Percentiles rank a stretch among this genome's conserved stretches.
phyloP scores from a whole-genome alignment of 768 basidiomycete species.

The Termitomyces sp. region DNA sequence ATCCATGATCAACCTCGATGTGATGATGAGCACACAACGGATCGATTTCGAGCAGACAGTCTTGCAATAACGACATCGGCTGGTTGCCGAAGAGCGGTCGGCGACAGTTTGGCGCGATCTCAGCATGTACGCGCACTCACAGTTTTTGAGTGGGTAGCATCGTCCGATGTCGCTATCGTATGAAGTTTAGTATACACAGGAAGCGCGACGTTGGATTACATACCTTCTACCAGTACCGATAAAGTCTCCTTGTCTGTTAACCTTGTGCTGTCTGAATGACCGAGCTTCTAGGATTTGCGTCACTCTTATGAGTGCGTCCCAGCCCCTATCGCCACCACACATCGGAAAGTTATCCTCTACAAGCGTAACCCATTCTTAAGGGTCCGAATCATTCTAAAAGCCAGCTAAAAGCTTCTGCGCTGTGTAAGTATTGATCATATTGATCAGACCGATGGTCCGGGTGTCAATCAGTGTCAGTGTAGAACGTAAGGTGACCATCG shows the following conservation, averaged over 20 bases:
- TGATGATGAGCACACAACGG: slow-evolving; percentile 35
- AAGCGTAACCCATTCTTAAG: slow-evolving; percentile 37
- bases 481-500: slow-evolving; percentile 22
- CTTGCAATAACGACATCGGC: slow-evolving; percentile 36
- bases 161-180: slow-evolving; percentile 29
- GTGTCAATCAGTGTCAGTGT: slow-evolving; percentile 25
- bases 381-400: slow-evolving; percentile 10
- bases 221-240: slow-evolving; percentile 38
- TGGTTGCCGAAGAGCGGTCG: slow-evolving; percentile 23
- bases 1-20: slow-evolving; percentile 36
- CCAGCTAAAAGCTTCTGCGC: slow-evolving; percentile 37
- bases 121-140: slow-evolving; percentile 26
- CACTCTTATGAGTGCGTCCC: slow-evolving; percentile 24
- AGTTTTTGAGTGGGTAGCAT: slow-evolving; percentile 28
- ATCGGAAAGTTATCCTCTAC: slow-evolving; percentile 40
- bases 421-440: slow-evolving; percentile 34
- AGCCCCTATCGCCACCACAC: slow-evolving; percentile 28
- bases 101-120: slow-evolving; percentile 21
- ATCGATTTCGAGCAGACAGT: slow-evolving; percentile 34
- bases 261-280: slow-evolving; percentile 1
- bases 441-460: slow-evolving; percentile 15
- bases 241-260: slow-evolving; percentile 28
- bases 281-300: slow-evolving; percentile 25
- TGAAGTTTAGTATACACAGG: slow-evolving; percentile 1
- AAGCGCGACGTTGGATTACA: slow-evolving; percentile 2